Evolutionary conservation across 805 yeast genomes (phyloP), one percentile per base, ranked within the genome.

Genomic region (Kluyveromyces dobzhanskii): DNA sequence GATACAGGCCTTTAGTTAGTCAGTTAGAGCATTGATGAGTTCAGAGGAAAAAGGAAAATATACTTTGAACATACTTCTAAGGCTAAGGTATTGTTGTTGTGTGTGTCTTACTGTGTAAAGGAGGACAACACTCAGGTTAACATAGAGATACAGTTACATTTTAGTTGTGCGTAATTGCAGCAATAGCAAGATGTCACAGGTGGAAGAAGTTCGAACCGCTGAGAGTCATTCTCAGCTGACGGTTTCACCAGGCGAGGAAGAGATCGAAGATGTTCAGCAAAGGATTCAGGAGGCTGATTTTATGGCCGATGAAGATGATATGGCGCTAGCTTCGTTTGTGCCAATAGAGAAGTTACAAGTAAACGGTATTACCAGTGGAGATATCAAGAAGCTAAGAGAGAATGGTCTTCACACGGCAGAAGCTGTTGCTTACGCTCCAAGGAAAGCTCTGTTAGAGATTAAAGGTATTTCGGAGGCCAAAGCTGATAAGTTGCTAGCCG

Each of bases 401-500:
- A 82, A 80, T 18, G 97, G 97, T 0, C 78, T 73, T 52, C 83
- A 83, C 56, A 92, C 98, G 0, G 94, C 83, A 6, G 97, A 88
- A 57, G 76, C 94, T 16, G 78, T 90, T 43, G 97, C 98, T 2
- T 87, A 86, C 54, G 85, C 96, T 4, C 94, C 97, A 14, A 82
- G 84, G 54, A 80, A 90, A 50, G 77, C 75, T 4, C 67, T 90
- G 31, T 63, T 85, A 31, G 71, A 73, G 6, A 83, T 92, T 29
- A 87, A 85, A 58, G 98, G 98, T 32, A 87, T 92, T 26, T 83
- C 95, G 9, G 98, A 92, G 56, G 90, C 90, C 38, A 92, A 92
- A 58, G 97, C 97, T 1, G 97, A 86, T 51, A 78, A 78, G 48
- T 66, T 92, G 37, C 66, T 88, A 37, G 71, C 70, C 31, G 96